Evolutionary conservation across 225 moss, liverwort and hornwort genomes (phyloP), one percentile per base, ranked within the genome.

Genomic region (Straminergon stramineum): DNA sequence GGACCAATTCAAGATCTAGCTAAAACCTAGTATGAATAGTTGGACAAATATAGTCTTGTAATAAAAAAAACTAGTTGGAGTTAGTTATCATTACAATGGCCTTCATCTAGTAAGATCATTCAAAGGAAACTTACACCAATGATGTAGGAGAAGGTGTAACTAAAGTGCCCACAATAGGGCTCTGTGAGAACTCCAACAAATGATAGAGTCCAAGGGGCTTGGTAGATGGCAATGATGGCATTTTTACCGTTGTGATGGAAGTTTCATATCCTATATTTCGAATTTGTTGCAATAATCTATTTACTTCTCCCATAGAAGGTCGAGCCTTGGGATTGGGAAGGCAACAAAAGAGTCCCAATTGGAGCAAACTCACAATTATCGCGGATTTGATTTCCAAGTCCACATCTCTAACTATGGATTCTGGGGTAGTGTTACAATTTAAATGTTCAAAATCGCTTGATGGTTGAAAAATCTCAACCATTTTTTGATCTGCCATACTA

Each of bases 311-410:
- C 48, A 75, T 75, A 75, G 75, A 48, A 75, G 48, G 48, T 75
- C 17, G 28, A 73, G 43, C 73, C 7, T 30, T 63, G 15, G 71
- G 43, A 43, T 73, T 73, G 27, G 43, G 73, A 73, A 73, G 73
- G 41, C 73, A 73, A 73, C 43, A 28, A 28, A 28, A 73, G 2
- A 43, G 28, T 28, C 73, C 43, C 43, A 73, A 73, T 28, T 73
- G 9, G 8, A 73, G 43, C 10, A 73, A 73, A 27, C 10, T 73
- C 10, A 27, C 5, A 73, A 28, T 17, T 17, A 73, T 73, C 2
- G 73, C 10, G 0, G 0, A 10, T 43, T 43, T 3, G 5, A 27
- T 43, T 27, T 28, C 6, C 1, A 1, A 0, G 0, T 41, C 5
- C 0, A 15, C 70, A 15, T 70, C 0, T 70, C 3, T 24, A 39